Evolutionary conservation across 2,329 filamentous ascomycete genomes (phyloP), one percentile per base, ranked within the genome.

Genomic region (Hansfordia pulvinata): DNA sequence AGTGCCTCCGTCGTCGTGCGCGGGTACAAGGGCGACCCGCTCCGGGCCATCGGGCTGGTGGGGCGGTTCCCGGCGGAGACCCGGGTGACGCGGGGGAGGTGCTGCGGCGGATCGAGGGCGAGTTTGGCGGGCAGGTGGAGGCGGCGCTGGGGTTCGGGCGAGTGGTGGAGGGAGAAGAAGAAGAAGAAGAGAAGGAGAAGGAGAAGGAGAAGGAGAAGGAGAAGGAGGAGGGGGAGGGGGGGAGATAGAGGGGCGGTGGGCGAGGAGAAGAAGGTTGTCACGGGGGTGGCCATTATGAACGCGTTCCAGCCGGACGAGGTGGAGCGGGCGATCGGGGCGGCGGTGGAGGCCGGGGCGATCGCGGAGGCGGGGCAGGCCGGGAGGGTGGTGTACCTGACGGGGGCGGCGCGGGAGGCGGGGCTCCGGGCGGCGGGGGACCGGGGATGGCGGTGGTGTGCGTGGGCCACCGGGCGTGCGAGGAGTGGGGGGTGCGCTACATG

Each of bases 291-390:
- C 2, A 35, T 37, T 23, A 35, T 39, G 36, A 39, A 39, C 23
- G 34, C 35, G 3, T 39, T 39, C 16, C 27, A 32, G n/a, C 29
- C 35, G 2, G 35, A 35, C 16, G 36, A 39, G 17, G 35, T 39
- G 3, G 26, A 29, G 6, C 22, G 26, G 12, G 36, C 35, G 5
- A 24, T 29, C 4, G 17, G 10, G 8, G 10, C 21, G n/a, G 27
- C 29, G 8, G 7, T 20, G 5, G 28, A 23, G 9, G 10, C 26
- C 16, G 31, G 23, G 4, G 9, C 26, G 9, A 9, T 26, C 3
- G 13, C 11, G n/a, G 9, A n/a, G n/a, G n/a, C 11, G 4, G 20
- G 22, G 5, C 19, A 20, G 6, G 22, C 23, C 8, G 19, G 19
- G 3, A 13, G 24, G 7, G 19, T 37, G 7, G 27, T 38, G 10